These are phyloP conservation scores for Fusarium anguioides DNA, from an alignment of 2,329 filamentous ascomycete genomes.

Conservation along the genomic window DNA sequence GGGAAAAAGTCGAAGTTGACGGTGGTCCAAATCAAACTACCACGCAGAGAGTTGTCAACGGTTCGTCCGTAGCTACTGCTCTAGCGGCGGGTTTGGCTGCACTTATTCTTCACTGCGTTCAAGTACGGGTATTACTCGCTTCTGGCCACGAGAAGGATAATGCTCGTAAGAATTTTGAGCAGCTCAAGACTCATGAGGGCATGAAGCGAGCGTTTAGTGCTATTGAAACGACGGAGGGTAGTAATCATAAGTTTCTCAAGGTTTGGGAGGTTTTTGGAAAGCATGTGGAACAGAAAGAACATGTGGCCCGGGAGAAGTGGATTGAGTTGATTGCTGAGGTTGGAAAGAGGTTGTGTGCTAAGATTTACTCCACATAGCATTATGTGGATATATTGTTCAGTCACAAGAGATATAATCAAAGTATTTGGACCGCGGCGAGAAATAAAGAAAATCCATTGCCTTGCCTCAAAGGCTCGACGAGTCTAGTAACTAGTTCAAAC, in stretches of 20 bases:
- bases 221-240: conserved; percentile 37
- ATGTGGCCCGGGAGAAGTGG: conserved; percentile 20
- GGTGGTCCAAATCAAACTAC: neutral
- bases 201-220: conserved; percentile 34
- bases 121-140: conserved; percentile 24
- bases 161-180: conserved; percentile 15
- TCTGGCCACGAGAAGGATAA: conserved; percentile 21
- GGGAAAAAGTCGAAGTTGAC: conserved; percentile 40
- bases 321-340: conserved; percentile 21
- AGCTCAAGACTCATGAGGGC: conserved; percentile 28
- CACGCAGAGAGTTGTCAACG: neutral
- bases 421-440: too few species aligned
- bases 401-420: too few species aligned
- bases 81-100: conserved; percentile 48
- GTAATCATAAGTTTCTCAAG: conserved; percentile 42
- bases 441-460: too few species aligned
- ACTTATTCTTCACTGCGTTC: conserved; percentile 45
- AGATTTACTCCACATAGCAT: neutral
- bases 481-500: too few species aligned
- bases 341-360: neutral
- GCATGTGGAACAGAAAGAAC: conserved; percentile 29
- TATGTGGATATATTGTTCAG: too few species aligned
- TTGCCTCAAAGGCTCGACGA: too few species aligned
- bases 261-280: conserved; percentile 45
- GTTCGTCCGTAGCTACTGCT: conserved; percentile 48